Base-by-base conservation (phyloP, 192 early-diverging fungal genomes). In the Backusella parvicylindrica region DNA sequence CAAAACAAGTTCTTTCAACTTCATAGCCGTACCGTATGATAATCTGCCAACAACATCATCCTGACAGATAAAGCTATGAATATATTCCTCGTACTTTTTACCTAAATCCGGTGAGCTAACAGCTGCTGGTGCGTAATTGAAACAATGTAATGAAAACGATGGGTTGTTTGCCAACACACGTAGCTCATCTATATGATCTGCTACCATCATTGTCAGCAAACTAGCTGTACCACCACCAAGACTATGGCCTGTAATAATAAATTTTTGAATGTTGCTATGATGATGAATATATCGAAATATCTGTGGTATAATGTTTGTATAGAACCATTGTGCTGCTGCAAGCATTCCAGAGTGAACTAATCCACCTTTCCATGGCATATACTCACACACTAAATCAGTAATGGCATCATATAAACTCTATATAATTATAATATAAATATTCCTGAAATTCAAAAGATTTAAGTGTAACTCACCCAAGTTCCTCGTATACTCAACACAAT, bases 311-410 rank as follows among this genome's bases (percentile, higher is more conserved):
- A 91, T 86, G 37, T 87, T 84, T 49, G 80, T 77, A 77, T 86
- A 87, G 60, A 92, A 83, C 86, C 87, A 92, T 66, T 89, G 85
- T 13, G 91, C 91, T 13, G 90, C 86, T 31, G 85, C 85, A 80
- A 90, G 85, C 85, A 94, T 92, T 0, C 93, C 93, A 31, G 89
- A 89, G 43, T 94, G 93, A 32, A 91, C 90, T 6, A 94, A 76
- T 0, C 93, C 93, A 18, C 90, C 92, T 71, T 90, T 89, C 92
- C 91, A 93, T 37, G 89, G 91, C 43, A 84, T 82, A 71, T 94
- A 94, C 71, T 90, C 90, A 70, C 92, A 94, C 0, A 90, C 89
- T 31, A 94, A 73, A 77, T 94, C 93, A 0, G 92, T 92, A 23
- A 94, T 81, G 1, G 91, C 88, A 71, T 94, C 93, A 73, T 91